Base-by-base conservation (phyloP, 192 early-diverging fungal species). In the Linnemannia elongata region DNA sequence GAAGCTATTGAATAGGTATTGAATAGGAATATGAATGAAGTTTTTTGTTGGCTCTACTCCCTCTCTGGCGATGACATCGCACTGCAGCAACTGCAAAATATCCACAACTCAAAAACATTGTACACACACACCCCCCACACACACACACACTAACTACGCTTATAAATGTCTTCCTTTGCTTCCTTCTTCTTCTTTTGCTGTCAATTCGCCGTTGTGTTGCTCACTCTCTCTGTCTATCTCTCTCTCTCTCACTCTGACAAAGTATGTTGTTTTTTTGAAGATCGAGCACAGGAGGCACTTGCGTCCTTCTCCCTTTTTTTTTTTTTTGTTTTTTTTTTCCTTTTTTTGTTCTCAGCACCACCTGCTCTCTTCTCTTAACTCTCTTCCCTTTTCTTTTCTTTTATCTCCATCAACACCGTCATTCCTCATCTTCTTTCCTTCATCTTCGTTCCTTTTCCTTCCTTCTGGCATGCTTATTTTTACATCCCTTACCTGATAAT, bases 271-370 rank as follows among this genome's bases (percentile, higher is more conserved):
- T 45, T 73, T 73, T 73, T 73, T n/a, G 27, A 45, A 42, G 27
- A 44, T 30, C 72, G 27, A 45, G 44, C 27, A 72, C 20, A 30
- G 15, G 42, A 44, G n/a, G 38, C 39, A 73, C 42, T 73, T 33
- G 44, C 39, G 22, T 41, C 33, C 39, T 42, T 41, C 39, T 30
- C 9, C 38, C 33, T 36, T 18, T 30, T 1, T 4, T 47, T n/a
- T 73, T 47, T 30, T 49, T n/a, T 49, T n/a, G n/a, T n/a, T 49
- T 49, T 33, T 74, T 74, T 74, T 30, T 74, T 74, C 30, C 10
- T 52, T 35, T 74, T 74, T 18, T 45, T 44, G 13, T 74, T 42
- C 22, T 74, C 22, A 52, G 49, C 49, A 52, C 49, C 49, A 52
- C 49, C 49, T 52, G 49, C 49, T 52, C 49, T 52, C 47, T 49